phyloP scores from a whole-genome alignment of 257 asterid species.

The Solanum appendiculatum region DNA sequence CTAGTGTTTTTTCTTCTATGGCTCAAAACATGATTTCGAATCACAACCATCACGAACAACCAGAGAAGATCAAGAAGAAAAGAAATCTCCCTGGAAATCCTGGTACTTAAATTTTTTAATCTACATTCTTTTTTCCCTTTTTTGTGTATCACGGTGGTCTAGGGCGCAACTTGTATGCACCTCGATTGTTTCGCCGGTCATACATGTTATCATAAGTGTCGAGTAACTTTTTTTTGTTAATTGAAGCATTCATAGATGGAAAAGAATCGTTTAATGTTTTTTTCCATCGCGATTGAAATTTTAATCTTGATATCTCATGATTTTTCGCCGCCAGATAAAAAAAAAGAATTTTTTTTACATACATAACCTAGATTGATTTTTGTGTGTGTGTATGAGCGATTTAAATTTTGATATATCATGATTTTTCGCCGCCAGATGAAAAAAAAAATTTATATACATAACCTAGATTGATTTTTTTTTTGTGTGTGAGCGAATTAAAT shows the following conservation, averaged over 20 bases:
- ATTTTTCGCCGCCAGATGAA: too few species aligned
- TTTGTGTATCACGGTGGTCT: not conserved
- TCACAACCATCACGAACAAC: slow-evolving; percentile 27
- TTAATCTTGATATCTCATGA: not conserved
- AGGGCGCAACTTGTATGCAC: not conserved
- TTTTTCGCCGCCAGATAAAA: not conserved
- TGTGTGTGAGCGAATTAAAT: not conserved
- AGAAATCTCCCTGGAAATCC: slow-evolving; percentile 87
- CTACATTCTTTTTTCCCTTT: not conserved
- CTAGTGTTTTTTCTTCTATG: slow-evolving; percentile 36
- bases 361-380: not conserved
- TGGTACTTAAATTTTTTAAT: slow-evolving; percentile 17
- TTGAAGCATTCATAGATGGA: not conserved
- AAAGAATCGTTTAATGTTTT: not conserved
- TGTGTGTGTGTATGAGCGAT: not conserved
- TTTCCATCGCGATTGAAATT: not conserved
- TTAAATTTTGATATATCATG: not conserved
- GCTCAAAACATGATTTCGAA: slow-evolving; percentile 13
- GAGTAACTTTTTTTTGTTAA: not conserved
- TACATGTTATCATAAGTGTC: not conserved
- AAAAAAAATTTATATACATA: not conserved
- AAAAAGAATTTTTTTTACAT: not conserved
- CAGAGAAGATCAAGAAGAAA: slow-evolving; percentile 58
- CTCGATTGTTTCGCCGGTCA: not conserved
- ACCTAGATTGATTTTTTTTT: not conserved